Base-by-base conservation (phyloP, 225 moss, liverwort and hornwort species). In the Pseudoscleropodium purum region DNA sequence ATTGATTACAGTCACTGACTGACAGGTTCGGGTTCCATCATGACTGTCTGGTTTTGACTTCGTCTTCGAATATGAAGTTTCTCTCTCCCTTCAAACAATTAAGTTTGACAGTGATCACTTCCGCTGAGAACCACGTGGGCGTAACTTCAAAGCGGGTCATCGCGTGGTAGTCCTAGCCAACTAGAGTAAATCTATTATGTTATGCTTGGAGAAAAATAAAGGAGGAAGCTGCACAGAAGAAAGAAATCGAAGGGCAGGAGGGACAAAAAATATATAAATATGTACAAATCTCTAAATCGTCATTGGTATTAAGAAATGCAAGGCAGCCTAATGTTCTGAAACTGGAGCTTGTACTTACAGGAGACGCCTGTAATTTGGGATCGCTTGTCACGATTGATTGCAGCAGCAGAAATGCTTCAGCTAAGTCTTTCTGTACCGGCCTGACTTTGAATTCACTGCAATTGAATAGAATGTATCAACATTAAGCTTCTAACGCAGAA, bases 381-480 rank as follows among this genome's bases (percentile, higher is more conserved):
- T 95, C 94, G 85, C 89, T 91, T 84, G 69, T 89, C 88, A 92
- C 94, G 70, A 95, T 91, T 26, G 94, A 88, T 62, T 91, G 93
- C 21, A 93, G 92, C 57, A 95, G 90, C 83, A 93, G 90, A 89
- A 91, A 95, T 27, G 91, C 91, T 90, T 92, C 90, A 24, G 74
- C 90, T 14, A 93, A 89, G 68, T 95, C 94, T 87, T 89, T 95
- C 83, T 89, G 92, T 47, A 88, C 90, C 54, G 94, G 88, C 88
- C 92, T 95, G 41, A 77, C 87, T 84, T 93, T 90, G 69, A 93
- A 93, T 31, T 89, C 90, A 74, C 94, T 93, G 92, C 88, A 90
- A 59, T 60, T 81, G 26, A 88, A 63, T 64, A 36, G 37, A 56
- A 64, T 85, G 36, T 39, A 72, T 31, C 43, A 73, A 43, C 75